Evolutionary conservation across 2,329 filamentous ascomycete genomes (phyloP).

Genomic region (Aspergillus tamarii): DNA sequence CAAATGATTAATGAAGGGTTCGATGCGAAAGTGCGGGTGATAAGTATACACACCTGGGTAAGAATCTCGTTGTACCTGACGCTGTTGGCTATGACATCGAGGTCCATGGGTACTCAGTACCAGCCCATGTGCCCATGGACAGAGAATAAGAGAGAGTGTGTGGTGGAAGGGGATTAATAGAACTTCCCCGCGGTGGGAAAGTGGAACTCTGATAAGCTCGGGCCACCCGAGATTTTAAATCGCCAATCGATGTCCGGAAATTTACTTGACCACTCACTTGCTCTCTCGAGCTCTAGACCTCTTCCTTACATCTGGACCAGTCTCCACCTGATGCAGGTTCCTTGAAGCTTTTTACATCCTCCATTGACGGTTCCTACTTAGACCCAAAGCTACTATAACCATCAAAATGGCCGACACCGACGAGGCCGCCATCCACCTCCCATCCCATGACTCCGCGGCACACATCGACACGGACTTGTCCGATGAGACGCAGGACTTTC

Average conservation of each 20-base stretch:
- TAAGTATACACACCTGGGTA: constrained; percentile 21
- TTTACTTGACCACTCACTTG: constrained; percentile 1
- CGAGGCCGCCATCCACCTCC: constrained; percentile 43
- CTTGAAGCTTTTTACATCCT: neutral
- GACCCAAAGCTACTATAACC: neutral
- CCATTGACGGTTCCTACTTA: neutral
- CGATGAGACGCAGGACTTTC: constrained; percentile 86
- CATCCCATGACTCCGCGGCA: constrained; percentile 33
- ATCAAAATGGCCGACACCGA: constrained; percentile 48
- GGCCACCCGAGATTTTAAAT: constrained; percentile 21
- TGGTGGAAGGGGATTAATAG: neutral
- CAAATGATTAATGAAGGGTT: constrained; percentile 1
- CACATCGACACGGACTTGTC: constrained; percentile 65
- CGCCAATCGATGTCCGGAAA: constrained; percentile 4
- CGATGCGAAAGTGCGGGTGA: neutral
- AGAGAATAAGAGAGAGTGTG: neutral
- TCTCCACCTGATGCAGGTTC: neutral
- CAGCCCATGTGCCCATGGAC: constrained; percentile 2
- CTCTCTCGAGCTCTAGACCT: neutral
- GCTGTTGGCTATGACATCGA: neutral
- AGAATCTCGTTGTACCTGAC: constrained; percentile 26
- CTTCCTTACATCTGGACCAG: neutral
- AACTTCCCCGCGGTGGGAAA: constrained; percentile 7
- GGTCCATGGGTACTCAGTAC: neutral
- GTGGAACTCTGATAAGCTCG: constrained; percentile 17